Evolutionary conservation across 768 basidiomycete species (phyloP).

Genomic region (Tremella yokohamensis): DNA sequence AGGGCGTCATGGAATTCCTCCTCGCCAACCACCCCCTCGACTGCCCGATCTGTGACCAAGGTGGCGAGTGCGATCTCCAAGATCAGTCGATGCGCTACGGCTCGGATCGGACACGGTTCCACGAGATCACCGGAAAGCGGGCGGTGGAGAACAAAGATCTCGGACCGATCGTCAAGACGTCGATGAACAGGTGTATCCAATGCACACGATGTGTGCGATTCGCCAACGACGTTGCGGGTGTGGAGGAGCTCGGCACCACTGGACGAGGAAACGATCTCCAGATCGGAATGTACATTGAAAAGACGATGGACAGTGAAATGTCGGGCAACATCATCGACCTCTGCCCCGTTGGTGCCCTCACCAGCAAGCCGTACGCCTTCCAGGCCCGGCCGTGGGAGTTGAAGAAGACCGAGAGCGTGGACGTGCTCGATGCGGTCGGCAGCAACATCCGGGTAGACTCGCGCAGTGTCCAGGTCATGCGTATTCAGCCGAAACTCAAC

Average conservation of each 20-base stretch:
- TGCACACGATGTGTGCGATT: conserved; percentile 99
- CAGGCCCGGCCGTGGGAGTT: conserved; percentile 97
- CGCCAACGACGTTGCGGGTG: conserved; percentile 97
- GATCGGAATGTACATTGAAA: conserved; percentile 97
- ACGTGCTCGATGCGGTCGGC: conserved; percentile 91
- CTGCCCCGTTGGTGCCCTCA: conserved; percentile 96
- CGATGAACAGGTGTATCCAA: conserved; percentile 98
- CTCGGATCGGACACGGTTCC: conserved; percentile 93
- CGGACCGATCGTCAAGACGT: conserved; percentile 95
- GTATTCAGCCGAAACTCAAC: conserved; percentile 90
- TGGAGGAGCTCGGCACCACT: conserved; percentile 93
- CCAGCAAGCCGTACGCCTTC: conserved; percentile 97
- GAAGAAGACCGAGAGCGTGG: conserved; percentile 94
- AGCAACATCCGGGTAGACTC: conserved; percentile 96
- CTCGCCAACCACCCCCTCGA: conserved; percentile 97
- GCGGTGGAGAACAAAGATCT: conserved; percentile 98
- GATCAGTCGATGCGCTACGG: conserved; percentile 99
- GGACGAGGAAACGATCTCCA: conserved; percentile 98
- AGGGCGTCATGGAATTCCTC: conserved; percentile 99
- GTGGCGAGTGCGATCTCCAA: conserved; percentile 97
- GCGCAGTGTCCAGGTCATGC: conserved; percentile 92
- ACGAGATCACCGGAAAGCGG: conserved; percentile 96
- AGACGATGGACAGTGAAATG: conserved; percentile 94
- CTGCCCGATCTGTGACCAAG: conserved; percentile 98
- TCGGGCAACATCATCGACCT: conserved; percentile 96